These are phyloP conservation scores for Lachnellula occidentalis DNA, from an alignment of 2,329 filamentous ascomycete species.

Conservation along the genomic window DNA sequence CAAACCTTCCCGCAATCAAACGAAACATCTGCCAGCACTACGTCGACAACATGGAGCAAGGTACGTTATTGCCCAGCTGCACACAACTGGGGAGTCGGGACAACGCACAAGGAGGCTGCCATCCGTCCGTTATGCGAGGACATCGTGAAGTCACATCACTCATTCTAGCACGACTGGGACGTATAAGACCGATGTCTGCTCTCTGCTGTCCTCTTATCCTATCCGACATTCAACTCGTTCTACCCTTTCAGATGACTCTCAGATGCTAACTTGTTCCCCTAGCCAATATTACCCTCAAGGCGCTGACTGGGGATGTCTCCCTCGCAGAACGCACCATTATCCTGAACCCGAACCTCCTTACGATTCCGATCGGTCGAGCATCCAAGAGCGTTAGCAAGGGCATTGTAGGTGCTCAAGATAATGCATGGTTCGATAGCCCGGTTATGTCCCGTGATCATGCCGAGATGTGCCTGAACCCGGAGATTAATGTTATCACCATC, in stretches of 20 bases:
- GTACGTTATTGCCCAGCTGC: too few species aligned
- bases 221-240: neutral
- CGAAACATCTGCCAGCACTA: too few species aligned
- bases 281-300: conserved; percentile 22
- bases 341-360: conserved; percentile 15
- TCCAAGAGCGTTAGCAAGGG: conserved; percentile 42
- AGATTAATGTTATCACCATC: conserved; percentile 46
- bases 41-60: too few species aligned
- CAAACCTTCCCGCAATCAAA: too few species aligned
- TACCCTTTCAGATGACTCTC: too few species aligned
- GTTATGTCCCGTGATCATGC: conserved; percentile 69
- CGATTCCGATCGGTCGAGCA: conserved; percentile 37
- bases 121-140: too few species aligned
- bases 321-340: conserved; percentile 19
- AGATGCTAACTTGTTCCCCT: conserved; percentile 9
- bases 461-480: conserved; percentile 40
- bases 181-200: too few species aligned
- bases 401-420: conserved; percentile 41
- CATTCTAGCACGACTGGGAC: too few species aligned
- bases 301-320: conserved; percentile 19
- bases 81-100: too few species aligned
- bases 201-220: neutral
- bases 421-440: conserved; percentile 64
- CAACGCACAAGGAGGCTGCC: too few species aligned
- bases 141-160: too few species aligned